Base-by-base conservation (phyloP, 2,329 filamentous ascomycete species). In the Penicillium sp. region DNA sequence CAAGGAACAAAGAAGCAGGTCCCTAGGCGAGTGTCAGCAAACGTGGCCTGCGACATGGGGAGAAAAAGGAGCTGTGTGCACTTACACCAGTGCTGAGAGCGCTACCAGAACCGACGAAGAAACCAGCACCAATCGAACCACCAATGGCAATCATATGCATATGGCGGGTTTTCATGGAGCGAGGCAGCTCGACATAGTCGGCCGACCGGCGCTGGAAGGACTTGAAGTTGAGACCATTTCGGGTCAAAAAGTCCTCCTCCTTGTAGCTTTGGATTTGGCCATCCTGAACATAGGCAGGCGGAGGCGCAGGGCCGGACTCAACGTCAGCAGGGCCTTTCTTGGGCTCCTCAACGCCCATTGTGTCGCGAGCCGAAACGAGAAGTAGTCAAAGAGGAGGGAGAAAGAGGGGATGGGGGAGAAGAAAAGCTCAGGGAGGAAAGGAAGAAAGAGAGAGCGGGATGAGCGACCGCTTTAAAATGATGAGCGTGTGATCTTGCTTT, bases 121-220 rank as follows among this genome's bases (percentile, higher is more conserved):
- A 66, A 31, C 65, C 65, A 52, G 65, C 64, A 38, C 64, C 65
- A 54, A 67, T 66, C 7, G 63, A 65, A 13, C 65, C 65, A 9
- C 73, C 73, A 59, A 76, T 76, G 23, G 75, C 74, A 64, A 77
- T 77, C 74, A 77, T 78, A 38, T 76, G 75, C 70, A 77, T 70
- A 68, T 78, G 75, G 31, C 75, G 71, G 21, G 67, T 64, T 30
- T 72, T 69, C 56, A 76, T 62, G 30, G 66, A 66, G 17, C 69
- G 67, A 21, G 70, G 69, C n/a, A 75, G 58, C 17, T 61, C 60
- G 23, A 58, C 57, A 15, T 54, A n/a, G 11, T 30, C 13, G n/a
- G 30, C 44, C 35, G 38, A 35, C 19, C 69, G 64, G 38, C 66
- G 59, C 60, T 67, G 59, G 66, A 71, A 71, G 55, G 66, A 69